Conservation (phyloP, 2,329 filamentous ascomycete species). For the Leptographium lundbergii region DNA sequence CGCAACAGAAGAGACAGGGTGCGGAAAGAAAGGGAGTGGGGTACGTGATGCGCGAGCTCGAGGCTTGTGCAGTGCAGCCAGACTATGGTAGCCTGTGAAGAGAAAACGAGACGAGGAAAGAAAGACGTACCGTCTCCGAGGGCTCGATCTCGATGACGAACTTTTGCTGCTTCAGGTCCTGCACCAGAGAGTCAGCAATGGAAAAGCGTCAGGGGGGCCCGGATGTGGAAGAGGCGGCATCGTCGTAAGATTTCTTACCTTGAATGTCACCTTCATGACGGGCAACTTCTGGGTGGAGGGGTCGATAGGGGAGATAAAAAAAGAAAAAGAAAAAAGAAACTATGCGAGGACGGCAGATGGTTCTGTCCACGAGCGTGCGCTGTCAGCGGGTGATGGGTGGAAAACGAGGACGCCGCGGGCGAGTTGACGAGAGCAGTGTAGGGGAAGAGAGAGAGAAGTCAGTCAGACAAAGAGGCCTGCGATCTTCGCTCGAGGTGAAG, state of each 20-base stretch:
- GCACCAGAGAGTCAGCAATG: constrained; percentile 4
- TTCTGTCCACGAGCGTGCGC: not conserved
- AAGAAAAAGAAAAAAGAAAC: not conserved
- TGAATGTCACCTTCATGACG: constrained; percentile 58
- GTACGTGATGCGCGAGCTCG: not conserved
- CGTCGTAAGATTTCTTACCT: constrained; percentile 29
- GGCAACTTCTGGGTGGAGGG: constrained; percentile 14
- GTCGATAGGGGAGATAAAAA: not conserved
- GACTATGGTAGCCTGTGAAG: not conserved
- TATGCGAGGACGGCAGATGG: not conserved
- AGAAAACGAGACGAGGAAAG: not conserved
- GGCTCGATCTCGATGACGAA: constrained; percentile 94
- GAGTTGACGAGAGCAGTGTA: not conserved
- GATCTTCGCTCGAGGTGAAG: not conserved
- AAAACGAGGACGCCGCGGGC: not conserved
- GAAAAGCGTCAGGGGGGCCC: not conserved
- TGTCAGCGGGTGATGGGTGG: not conserved
- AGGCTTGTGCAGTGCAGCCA: not conserved
- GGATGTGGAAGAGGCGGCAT: not conserved
- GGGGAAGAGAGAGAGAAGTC: not conserved
- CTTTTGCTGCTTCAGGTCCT: constrained; percentile 99
- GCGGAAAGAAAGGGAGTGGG: not conserved
- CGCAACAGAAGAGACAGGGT: not conserved
- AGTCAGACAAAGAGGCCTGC: not conserved
- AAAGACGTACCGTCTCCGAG: constrained; percentile 63